Conservation (phyloP, 2,329 filamentous ascomycete species). For the Emericellopsis cladophorae region DNA sequence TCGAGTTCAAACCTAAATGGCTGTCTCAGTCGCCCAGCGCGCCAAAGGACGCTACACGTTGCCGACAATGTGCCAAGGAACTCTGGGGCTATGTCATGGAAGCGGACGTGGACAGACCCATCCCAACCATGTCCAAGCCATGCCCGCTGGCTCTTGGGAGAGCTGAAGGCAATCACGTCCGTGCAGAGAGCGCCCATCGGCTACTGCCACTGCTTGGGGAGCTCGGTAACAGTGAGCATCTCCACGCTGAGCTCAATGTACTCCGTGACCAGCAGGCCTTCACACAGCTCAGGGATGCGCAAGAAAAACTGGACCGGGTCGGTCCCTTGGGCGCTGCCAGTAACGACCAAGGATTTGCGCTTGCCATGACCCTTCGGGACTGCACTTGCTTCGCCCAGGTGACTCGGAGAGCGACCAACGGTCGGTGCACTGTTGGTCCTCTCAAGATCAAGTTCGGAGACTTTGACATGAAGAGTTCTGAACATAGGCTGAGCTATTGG, state of each 20-base stretch:
- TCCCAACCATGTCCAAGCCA: slow-evolving; percentile 28
- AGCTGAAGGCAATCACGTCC: slow-evolving; percentile 28
- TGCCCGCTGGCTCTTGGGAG: slow-evolving; percentile 56
- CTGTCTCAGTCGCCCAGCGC: slow-evolving; percentile 63
- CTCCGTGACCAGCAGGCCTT: slow-evolving; percentile 9
- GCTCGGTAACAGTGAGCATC: slow-evolving; percentile 15
- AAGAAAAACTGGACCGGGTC: slow-evolving; percentile 27
- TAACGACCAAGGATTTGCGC: slow-evolving; percentile 36
- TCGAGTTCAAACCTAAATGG: slow-evolving; percentile 84
- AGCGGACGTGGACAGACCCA: slow-evolving; percentile 16
- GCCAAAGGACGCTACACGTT: slow-evolving; percentile 47
- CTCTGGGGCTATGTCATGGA: slow-evolving; percentile 20
- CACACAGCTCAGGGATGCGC: slow-evolving; percentile 17
- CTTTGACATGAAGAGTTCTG: slow-evolving; percentile 62
- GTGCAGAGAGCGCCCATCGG: slow-evolving; percentile 23
- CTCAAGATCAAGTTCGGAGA: slow-evolving; percentile 56
- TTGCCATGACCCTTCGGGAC: slow-evolving; percentile 73
- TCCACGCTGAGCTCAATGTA: slow-evolving; percentile 1
- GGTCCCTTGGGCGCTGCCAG: slow-evolving; percentile 28
- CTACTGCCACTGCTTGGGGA: slow-evolving; percentile 20
- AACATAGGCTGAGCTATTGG: slow-evolving; percentile 59
- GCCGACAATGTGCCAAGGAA: slow-evolving; percentile 58
- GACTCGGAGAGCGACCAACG: slow-evolving; percentile 10
- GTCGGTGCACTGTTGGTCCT: slow-evolving; percentile 7
- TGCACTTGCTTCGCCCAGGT: slow-evolving; percentile 64